Conservation (phyloP, 805 yeast species). For the Metschnikowia dekortorum region DNA sequence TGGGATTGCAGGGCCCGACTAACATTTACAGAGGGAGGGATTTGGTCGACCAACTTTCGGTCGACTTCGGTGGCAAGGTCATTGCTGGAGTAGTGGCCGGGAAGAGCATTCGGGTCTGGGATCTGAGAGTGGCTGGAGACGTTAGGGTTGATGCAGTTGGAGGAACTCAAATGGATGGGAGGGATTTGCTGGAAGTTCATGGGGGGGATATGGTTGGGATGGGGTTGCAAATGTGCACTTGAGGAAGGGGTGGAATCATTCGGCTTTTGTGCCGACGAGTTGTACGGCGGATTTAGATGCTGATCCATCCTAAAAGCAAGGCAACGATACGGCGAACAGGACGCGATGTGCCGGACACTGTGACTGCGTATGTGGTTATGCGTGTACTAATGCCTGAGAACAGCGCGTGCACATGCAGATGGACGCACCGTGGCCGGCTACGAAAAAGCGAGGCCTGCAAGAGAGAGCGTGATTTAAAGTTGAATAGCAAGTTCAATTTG, state of each 20-base stretch:
- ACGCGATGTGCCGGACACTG: not conserved
- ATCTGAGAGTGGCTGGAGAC: not conserved
- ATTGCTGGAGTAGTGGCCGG: not conserved
- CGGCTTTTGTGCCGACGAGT: not conserved
- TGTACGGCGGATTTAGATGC: not conserved
- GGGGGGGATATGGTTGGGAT: slow-evolving; percentile 1
- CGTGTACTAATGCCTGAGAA: not conserved
- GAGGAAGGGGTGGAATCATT: not conserved
- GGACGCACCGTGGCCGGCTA: not conserved
- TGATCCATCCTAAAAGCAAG: slow-evolving; percentile 1
- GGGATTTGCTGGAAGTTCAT: not conserved
- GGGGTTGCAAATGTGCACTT: not conserved
- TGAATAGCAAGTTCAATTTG: not conserved
- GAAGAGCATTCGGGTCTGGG: not conserved
- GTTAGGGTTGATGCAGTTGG: not conserved
- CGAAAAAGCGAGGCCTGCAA: not conserved
- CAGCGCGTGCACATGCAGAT: not conserved
- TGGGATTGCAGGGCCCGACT: not conserved
- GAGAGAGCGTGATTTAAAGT: not conserved
- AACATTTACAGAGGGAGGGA: not conserved
- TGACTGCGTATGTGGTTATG: slow-evolving; percentile 1
- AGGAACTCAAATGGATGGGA: not conserved
- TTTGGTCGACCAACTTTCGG: not conserved
- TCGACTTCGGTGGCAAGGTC: not conserved
- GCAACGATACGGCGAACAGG: not conserved